phyloP scores from a whole-genome alignment of 345 rosid genomes.

The Arabidopsis suecica region DNA sequence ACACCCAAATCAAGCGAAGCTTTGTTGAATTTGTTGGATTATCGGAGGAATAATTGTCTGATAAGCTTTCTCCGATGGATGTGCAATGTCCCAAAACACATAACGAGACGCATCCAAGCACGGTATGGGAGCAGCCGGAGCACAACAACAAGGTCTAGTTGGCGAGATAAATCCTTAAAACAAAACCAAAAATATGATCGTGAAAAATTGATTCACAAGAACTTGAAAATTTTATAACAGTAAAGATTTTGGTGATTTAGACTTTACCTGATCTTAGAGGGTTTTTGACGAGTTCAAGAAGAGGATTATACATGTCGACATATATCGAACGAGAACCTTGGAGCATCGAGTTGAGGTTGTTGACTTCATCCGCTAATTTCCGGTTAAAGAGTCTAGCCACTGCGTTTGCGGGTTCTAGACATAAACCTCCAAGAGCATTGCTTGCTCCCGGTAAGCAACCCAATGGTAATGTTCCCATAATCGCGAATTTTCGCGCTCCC shows the following conservation, averaged over 20 bases:
- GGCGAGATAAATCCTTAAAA: slow-evolving; percentile 37
- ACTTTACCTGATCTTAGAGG: slow-evolving; percentile 24
- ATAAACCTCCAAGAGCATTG: slow-evolving; percentile 12
- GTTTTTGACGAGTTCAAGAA: slow-evolving; percentile 13
- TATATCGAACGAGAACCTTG: slow-evolving; percentile 30
- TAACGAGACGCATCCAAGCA: slow-evolving; percentile 40
- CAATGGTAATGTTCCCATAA: slow-evolving; percentile 37
- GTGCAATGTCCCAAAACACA: slow-evolving; percentile 46
- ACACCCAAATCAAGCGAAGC: slow-evolving; percentile 31
- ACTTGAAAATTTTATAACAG: background rate
- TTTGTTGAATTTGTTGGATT: slow-evolving; percentile 43
- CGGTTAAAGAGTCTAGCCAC: slow-evolving; percentile 28
- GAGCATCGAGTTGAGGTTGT: slow-evolving; percentile 33
- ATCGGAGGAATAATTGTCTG: slow-evolving; percentile 36
- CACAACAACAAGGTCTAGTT: slow-evolving; percentile 37
- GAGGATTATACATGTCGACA: slow-evolving; percentile 35
- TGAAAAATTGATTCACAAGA: background rate
- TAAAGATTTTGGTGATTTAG: background rate
- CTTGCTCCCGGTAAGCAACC: slow-evolving; percentile 38
- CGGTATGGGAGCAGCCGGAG: slow-evolving; percentile 33
- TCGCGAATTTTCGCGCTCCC: slow-evolving; percentile 32
- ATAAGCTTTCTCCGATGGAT: slow-evolving; percentile 42
- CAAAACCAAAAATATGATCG: slow-evolving; percentile 2
- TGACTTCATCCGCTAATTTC: slow-evolving; percentile 11
- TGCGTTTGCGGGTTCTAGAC: slow-evolving; percentile 27